These are phyloP conservation scores for Nakazawaea sp. DNA, from an alignment of 805 yeast genomes.

Conservation along the genomic window DNA sequence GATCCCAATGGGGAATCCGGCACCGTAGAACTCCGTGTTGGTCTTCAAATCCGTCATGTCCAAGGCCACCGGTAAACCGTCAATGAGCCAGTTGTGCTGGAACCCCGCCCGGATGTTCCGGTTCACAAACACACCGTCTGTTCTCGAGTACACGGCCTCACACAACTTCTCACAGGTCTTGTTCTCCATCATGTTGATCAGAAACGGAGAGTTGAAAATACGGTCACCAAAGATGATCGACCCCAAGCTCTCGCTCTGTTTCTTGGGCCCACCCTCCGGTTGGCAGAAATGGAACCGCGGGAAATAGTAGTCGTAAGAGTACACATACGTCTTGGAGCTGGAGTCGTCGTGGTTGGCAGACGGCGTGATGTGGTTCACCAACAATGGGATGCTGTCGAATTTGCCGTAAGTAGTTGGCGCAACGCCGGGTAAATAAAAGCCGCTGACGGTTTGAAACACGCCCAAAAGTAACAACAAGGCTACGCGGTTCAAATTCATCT, in stretches of 20 bases:
- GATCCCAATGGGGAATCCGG: conserved; percentile 76
- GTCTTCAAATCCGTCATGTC: conserved; percentile 50
- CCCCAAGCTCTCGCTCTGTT: conserved; percentile 87
- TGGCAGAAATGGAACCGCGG: conserved; percentile 77
- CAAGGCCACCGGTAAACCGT: conserved; percentile 90
- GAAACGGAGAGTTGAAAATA: conserved; percentile 87
- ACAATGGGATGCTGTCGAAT: conserved; percentile 66
- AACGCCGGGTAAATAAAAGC: conserved; percentile 91
- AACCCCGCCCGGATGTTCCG: conserved; percentile 78
- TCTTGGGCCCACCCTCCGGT: conserved; percentile 59
- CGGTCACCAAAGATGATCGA: conserved; percentile 94
- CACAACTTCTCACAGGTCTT: conserved; percentile 68
- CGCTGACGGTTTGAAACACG: conserved; percentile 23
- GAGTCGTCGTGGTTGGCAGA: conserved; percentile 38
- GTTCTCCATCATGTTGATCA: conserved; percentile 69
- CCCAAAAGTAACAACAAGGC: conserved; percentile 11
- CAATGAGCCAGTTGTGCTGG: conserved; percentile 87
- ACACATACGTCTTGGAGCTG: conserved; percentile 48
- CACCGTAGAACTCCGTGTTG: conserved; percentile 56
- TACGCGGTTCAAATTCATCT: neutral
- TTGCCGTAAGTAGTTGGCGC: conserved; percentile 85
- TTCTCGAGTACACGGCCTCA: conserved; percentile 43
- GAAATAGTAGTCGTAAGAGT: conserved; percentile 79
- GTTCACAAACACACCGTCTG: conserved; percentile 71
- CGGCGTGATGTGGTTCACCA: conserved; percentile 90